Percentiles rank a stretch among this genome's conserved stretches.
Conservation (phyloP, 2,329 filamentous ascomycete genomes). For the Annulohypoxylon truncatum region DNA sequence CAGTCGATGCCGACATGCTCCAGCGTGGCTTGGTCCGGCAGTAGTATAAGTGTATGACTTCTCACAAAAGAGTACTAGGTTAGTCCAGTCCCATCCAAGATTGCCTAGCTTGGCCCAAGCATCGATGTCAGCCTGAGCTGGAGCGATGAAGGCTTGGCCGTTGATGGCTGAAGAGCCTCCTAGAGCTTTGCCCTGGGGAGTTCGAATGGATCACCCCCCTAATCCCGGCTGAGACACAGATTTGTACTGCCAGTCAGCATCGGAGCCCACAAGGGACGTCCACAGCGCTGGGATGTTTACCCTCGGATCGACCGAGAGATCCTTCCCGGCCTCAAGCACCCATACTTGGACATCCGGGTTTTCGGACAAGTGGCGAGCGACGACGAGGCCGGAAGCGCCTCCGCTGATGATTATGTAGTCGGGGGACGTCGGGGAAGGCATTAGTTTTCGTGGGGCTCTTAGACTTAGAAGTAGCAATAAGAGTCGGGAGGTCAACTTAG, state of each 20-base stretch:
- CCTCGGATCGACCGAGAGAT: conserved; percentile 12
- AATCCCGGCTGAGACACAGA: background rate
- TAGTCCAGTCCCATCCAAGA: background rate
- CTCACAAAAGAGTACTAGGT: background rate
- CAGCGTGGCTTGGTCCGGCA: background rate
- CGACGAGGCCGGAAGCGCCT: conserved; percentile 26
- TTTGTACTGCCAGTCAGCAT: background rate
- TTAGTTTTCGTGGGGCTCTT: no score
- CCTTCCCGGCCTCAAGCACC: conserved; percentile 33
- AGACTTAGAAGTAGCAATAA: no score
- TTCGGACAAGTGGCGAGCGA: conserved; percentile 30
- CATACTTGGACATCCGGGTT: conserved; percentile 44
- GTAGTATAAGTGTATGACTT: background rate
- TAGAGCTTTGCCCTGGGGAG: conserved; percentile 14
- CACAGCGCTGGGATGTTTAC: conserved; percentile 13
- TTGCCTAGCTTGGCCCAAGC: background rate
- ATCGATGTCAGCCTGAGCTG: background rate
- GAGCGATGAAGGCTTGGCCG: background rate
- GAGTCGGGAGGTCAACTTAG: no score
- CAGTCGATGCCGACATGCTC: background rate
- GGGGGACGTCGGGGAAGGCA: no score
- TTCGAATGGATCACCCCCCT: background rate
- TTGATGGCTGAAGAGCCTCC: conserved; percentile 21
- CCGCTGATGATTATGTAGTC: conserved; percentile 33
- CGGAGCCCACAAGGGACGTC: background rate